Evolutionary conservation across 129 eudicot species (phyloP), one percentile per base, ranked within the genome.

Genomic region (Erigeron canadensis): DNA sequence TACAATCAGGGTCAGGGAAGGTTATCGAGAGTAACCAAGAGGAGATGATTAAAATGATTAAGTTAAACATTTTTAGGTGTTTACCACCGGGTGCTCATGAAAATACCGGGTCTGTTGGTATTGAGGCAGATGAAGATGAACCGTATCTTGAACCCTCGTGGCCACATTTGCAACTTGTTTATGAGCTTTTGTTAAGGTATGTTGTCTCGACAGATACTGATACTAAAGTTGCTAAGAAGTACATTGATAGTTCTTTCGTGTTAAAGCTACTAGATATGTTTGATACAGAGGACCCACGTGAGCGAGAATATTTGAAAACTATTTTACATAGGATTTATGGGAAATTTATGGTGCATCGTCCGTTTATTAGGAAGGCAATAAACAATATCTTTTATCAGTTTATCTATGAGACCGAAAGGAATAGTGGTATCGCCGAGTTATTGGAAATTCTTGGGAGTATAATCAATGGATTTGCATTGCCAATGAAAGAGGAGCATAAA

Each of bases 401-500:
- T 80, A 86, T 91, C 39, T 88, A 86, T 69, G 97, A 91, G 70
- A 88, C 90, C 8, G 90, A 86, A 81, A 79, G 86, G 73, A 90
- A 88, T 47, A 80, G 82, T 81, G 97, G 97, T 39, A 81, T 91
- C 34, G 96, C 88, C 28, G 96, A 91, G 78, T 78, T 91, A 22
- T 70, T 91, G 84, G 97, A 88, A 80, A 88, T 91, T 58, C 92
- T 91, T 13, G 97, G 97, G 66, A 90, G 97, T 64, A 90, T 90
- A 67, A 90, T 90, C 22, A 91, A 91, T 75, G 97, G 97, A 55
- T 91, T 91, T 70, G 95, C 95, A 16, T 75, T 91, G 83, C 97
- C 97, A 4, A 88, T 91, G 97, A 88, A 90, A 67, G 95, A 91
- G 82, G 97, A 91, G 79, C 97, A 91, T 50, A 91, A 91, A 72